Base-by-base conservation (phyloP, 1,284 basidiomycete species). In the Ganoderma multipileum region DNA sequence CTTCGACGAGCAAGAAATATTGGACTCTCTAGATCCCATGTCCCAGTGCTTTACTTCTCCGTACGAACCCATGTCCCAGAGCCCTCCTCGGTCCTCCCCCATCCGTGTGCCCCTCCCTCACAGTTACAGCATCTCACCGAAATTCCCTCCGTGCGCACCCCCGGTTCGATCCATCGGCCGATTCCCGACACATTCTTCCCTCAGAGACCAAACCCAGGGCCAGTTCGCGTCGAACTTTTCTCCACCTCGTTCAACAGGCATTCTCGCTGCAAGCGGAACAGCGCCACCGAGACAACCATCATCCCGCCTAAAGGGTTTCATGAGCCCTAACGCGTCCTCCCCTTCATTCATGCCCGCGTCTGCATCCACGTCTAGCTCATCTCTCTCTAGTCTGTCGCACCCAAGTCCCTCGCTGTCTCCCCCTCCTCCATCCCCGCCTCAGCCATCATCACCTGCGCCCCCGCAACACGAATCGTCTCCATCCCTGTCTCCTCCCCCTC, bases 1-100 rank as follows among this genome's bases (percentile, higher is more conserved):
- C 26, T 60, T 65, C 23, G 71, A 72, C 3, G 71, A 72, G 47
- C 63, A 71, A 30, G 71, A 71, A 62, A 71, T 72, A 38, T 33
- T 47, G 4, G 20, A 64, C 20, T 39, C 39, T 9, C 54, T 72
- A 2, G 69, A 67, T 8, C 28, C 18, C 4, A 23, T 30, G 14
- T 57, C 65, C 2, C 68, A 60, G 28, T 39, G 38, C 12, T 18
- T 16, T 39, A 39, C 58, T 39, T 60, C 38, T 60, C 58, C 55
- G 28, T 33, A n/a, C n/a, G 55, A 38, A 6, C n/a, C 38, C 0
- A 41, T 41, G 1, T 36, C 38, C 38, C 36, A 58, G 12, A 38
- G 50, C n/a, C 36, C 30, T 26, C 62, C 50, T 44, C 38, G 14
- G 36, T 18, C 30, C 50, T 36, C 30, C 36, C 26, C 39, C 41